phyloP scores from a whole-genome alignment of 169 alveolate species.

The Cryptosporidium viatorum region DNA sequence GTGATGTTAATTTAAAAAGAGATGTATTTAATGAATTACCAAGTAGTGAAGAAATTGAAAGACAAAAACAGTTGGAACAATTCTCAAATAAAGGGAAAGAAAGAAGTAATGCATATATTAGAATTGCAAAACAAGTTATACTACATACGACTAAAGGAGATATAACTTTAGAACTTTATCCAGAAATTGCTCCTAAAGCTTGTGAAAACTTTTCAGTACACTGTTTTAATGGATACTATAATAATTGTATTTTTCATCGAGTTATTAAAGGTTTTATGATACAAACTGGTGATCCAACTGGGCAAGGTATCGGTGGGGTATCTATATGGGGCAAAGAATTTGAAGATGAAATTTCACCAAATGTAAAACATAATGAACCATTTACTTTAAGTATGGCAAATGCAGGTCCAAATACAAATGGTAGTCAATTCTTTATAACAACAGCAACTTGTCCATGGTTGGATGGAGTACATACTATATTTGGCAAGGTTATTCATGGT shows the following conservation, averaged over 20 bases:
- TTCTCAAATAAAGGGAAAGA: constrained; percentile 33
- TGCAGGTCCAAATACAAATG: constrained; percentile 98
- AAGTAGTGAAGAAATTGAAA: constrained; percentile 80
- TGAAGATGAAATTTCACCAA: constrained; percentile 95
- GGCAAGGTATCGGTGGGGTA: constrained; percentile 99
- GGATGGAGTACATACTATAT: constrained; percentile 98
- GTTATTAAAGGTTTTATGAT: constrained; percentile 97
- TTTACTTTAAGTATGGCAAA: constrained; percentile 98
- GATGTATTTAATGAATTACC: constrained; percentile 93
- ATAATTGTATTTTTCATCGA: constrained; percentile 86
- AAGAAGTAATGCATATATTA: constrained; percentile 45
- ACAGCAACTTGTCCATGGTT: constrained; percentile 97
- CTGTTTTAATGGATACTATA: constrained; percentile 93
- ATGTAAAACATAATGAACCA: constrained; percentile 94
- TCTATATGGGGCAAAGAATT: constrained; percentile 94
- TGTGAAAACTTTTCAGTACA: constrained; percentile 96
- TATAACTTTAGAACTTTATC: constrained; percentile 92
- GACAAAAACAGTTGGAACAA: constrained; percentile 62
- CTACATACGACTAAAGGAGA: constrained; percentile 98
- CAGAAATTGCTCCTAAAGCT: constrained; percentile 92
- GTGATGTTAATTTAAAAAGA: constrained; percentile 87
- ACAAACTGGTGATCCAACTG: constrained; percentile 99
- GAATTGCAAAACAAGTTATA: constrained; percentile 89
- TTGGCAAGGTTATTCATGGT: constrained; percentile 96
- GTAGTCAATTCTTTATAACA: constrained; percentile 97